Evolutionary conservation across 345 rosid genomes (phyloP).

Genomic region (Sonneratia caseolaris): DNA sequence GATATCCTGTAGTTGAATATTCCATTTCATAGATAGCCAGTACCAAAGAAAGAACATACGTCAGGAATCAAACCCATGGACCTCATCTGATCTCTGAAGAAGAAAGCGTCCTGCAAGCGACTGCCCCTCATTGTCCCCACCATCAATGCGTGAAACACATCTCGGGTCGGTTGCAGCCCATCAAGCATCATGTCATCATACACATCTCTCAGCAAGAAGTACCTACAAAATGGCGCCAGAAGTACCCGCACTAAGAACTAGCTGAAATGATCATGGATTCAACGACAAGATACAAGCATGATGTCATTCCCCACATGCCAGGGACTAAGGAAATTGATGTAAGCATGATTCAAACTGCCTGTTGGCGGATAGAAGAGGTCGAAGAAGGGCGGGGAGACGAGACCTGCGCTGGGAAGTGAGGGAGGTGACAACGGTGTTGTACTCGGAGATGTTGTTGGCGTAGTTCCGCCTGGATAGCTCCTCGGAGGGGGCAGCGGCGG

Average conservation of each 20-base stretch:
- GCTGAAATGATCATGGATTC: neutral
- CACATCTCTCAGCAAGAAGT: slow-evolving; percentile 62
- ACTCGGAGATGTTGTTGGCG: slow-evolving; percentile 63
- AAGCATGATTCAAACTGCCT: neutral
- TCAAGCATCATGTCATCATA: slow-evolving; percentile 90
- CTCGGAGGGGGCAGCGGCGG: slow-evolving; percentile 14
- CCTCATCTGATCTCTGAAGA: slow-evolving; percentile 81
- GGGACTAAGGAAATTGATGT: neutral
- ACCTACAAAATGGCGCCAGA: slow-evolving; percentile 22
- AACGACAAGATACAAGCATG: neutral
- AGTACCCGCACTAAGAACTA: neutral
- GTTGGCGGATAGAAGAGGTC: neutral
- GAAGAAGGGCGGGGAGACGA: neutral
- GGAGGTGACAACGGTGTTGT: slow-evolving; percentile 61
- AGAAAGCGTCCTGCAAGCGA: slow-evolving; percentile 74
- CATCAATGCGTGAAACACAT: slow-evolving; percentile 63
- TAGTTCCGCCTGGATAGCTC: slow-evolving; percentile 58
- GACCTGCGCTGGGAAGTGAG: slow-evolving; percentile 61
- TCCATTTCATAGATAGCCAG: neutral
- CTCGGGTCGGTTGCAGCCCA: slow-evolving; percentile 80
- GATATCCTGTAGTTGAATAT: neutral
- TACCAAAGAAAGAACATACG: slow-evolving; percentile 26
- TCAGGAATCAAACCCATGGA: slow-evolving; percentile 86
- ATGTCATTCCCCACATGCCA: neutral
- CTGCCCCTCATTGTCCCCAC: slow-evolving; percentile 85